These are phyloP conservation scores for Myxozyma melibiosi DNA, from an alignment of 805 yeast species.

Conservation along the genomic window DNA sequence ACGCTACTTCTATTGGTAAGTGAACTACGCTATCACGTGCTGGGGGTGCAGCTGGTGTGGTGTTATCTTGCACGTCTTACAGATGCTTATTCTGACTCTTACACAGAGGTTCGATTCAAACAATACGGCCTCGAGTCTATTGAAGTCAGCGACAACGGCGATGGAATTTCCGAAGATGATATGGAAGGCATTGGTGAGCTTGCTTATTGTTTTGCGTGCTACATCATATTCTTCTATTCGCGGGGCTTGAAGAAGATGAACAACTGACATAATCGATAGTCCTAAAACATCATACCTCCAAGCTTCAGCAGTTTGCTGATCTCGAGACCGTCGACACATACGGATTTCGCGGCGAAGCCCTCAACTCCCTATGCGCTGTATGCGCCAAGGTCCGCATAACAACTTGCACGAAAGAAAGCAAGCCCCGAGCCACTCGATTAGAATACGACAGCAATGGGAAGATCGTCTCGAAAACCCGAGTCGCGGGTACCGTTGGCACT, in stretches of 20 bases:
- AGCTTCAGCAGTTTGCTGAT: constrained; percentile 46
- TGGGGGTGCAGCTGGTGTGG: too few relatives aligned
- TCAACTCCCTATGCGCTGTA: constrained; percentile 55
- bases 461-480: constrained; percentile 43
- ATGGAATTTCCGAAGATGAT: constrained; percentile 59
- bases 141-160: constrained; percentile 74
- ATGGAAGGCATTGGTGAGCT: constrained; percentile 47
- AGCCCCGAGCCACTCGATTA: constrained; percentile 62
- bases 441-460: constrained; percentile 60
- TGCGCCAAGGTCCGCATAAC: constrained; percentile 49
- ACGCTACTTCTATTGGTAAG: constrained; percentile 55
- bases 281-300: constrained; percentile 57
- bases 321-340: constrained; percentile 48
- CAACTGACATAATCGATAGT: constrained; percentile 36
- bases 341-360: constrained; percentile 78
- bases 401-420: constrained; percentile 48
- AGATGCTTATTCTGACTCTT: too few relatives aligned
- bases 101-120: constrained; percentile 59
- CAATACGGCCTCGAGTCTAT: constrained; percentile 74
- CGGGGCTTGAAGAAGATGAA: background rate
- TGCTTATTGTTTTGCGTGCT: too few relatives aligned
- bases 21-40: background rate
- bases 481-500: constrained; percentile 71
- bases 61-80: too few relatives aligned
- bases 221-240: background rate